Conservation (phyloP, 371 early-diverging fungal species). For the Mucor plumbeus region DNA sequence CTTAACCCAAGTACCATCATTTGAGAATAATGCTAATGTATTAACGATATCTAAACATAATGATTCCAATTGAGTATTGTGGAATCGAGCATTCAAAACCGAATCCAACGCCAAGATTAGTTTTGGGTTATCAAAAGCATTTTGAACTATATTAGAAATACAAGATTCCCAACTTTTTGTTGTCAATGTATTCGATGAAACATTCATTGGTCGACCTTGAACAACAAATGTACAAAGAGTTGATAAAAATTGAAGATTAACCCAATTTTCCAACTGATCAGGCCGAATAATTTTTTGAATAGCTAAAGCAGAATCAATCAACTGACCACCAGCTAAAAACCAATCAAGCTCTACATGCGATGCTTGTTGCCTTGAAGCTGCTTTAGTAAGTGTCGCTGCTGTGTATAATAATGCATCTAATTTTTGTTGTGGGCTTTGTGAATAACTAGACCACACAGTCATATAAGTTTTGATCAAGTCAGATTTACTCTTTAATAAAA, state of each 20-base stretch:
- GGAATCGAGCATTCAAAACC: constrained; percentile 21
- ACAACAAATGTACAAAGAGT: constrained; percentile 42
- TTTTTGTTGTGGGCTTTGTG: not conserved
- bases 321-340: constrained; percentile 43
- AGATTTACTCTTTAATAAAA: constrained; percentile 39
- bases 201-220: constrained; percentile 34
- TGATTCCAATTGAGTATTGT: not conserved
- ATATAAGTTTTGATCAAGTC: constrained; percentile 40
- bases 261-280: constrained; percentile 14
- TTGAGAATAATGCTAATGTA: constrained; percentile 29
- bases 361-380: constrained; percentile 11
- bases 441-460: constrained; percentile 24
- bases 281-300: constrained; percentile 23
- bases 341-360: constrained; percentile 33
- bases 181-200: not conserved
- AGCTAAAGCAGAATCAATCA: constrained; percentile 41
- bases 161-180: constrained; percentile 26
- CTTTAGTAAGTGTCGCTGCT: constrained; percentile 21
- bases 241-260: constrained; percentile 34
- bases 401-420: constrained; percentile 26
- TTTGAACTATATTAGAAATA: constrained; percentile 27
- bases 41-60: constrained; percentile 30
- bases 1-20: constrained; percentile 38
- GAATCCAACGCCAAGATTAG: constrained; percentile 32
- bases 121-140: constrained; percentile 31